phyloP scores from a whole-genome alignment of 1,284 basidiomycete genomes.

The Tylopilus orsonianus region DNA sequence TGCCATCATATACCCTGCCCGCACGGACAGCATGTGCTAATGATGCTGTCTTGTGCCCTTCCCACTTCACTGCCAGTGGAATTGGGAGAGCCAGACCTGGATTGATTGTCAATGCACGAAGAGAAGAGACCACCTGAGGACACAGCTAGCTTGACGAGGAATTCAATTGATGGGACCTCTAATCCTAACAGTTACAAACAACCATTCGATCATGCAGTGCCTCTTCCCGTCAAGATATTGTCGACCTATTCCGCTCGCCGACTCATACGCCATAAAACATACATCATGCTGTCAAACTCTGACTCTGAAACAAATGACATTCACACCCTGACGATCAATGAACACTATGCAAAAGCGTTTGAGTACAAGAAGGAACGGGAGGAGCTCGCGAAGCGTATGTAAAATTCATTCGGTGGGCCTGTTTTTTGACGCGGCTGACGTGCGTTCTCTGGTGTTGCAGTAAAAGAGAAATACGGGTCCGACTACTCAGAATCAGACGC shows the following conservation, averaged over 20 bases:
- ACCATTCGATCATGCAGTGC: neutral
- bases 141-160: too few relatives aligned
- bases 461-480: conserved; percentile 85
- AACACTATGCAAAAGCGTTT: conserved; percentile 82
- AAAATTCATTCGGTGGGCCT: neutral
- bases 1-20: too few relatives aligned
- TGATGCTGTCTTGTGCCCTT: too few relatives aligned
- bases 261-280: neutral
- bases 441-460: conserved; percentile 37
- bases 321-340: conserved; percentile 70
- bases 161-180: too few relatives aligned
- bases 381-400: conserved; percentile 75
- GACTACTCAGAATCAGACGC: conserved; percentile 62
- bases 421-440: neutral
- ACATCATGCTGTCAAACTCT: conserved; percentile 43
- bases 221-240: neutral
- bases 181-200: neutral
- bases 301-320: conserved; percentile 46
- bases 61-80: too few relatives aligned
- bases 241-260: neutral
- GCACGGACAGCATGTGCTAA: too few relatives aligned
- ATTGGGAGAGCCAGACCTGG: too few relatives aligned
- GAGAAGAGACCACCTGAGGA: too few relatives aligned
- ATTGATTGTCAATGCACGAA: too few relatives aligned
- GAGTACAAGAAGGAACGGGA: conserved; percentile 80